phyloP scores from a whole-genome alignment of 2,329 filamentous ascomycete species.

The Aspergillus aculeatinus region DNA sequence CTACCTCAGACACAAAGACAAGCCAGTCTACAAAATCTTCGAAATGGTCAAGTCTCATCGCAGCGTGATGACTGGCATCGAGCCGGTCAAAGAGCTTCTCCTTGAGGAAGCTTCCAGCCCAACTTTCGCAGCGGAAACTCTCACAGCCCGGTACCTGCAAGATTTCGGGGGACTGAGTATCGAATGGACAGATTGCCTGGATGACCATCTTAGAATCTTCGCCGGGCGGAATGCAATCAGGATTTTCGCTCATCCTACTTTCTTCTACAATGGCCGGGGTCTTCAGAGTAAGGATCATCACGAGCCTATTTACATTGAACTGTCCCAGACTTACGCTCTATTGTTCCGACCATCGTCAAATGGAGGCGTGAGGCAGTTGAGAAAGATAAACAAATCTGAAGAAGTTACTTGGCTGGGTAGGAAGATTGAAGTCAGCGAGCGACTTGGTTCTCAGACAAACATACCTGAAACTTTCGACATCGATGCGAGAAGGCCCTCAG shows the following conservation, averaged over 20 bases:
- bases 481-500: not conserved
- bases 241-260: not conserved
- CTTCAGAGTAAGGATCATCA: not conserved
- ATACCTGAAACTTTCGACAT: not conserved
- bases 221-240: not conserved
- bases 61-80: not conserved
- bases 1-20: not conserved
- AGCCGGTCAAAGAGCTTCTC: not conserved
- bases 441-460: not conserved
- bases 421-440: not conserved
- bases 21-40: not conserved
- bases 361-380: not conserved
- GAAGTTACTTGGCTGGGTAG: not conserved
- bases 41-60: not conserved
- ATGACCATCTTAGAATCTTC: not conserved
- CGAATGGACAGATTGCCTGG: not conserved
- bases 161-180: not conserved
- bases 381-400: not conserved
- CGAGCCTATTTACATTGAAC: not conserved
- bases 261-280: not conserved
- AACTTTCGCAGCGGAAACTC: not conserved
- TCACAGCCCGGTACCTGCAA: not conserved
- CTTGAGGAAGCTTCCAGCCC: not conserved
- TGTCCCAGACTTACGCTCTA: not conserved
- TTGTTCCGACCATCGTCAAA: not conserved